Base-by-base conservation (phyloP, 257 asterid species). In the Buddleja alternifolia region DNA sequence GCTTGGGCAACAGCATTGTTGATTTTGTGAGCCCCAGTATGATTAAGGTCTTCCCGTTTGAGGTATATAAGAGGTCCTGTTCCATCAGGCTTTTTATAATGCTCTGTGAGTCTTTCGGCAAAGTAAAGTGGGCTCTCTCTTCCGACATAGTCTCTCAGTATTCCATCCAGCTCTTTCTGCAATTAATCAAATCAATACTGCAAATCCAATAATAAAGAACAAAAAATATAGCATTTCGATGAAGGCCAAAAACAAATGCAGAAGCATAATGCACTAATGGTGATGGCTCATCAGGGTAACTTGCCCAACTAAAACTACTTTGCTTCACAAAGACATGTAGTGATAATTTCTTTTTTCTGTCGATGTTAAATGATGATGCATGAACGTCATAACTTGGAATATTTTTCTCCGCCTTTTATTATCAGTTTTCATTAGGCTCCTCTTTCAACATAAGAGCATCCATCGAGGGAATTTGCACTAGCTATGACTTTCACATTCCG, bases 1-100 rank as follows among this genome's bases (percentile, higher is more conserved):
- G 89, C 98, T 71, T 93, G 97, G 20, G 84, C 98, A 50, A 93
- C 87, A 0, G 96, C 99, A 73, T 90, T 93, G 77, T 93, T 93
- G 62, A 90, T 93, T 52, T 93, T 93, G 85, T 93, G 99, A 10
- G 99, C 99, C 10, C 99, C 98, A 3, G 97, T 90, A 78, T 93
- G 97, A 76, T 90, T 93, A 17, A 93, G 92, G 82, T 93, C 99
- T 75, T 93, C 99, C 76, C 98, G 82, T 75, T 93, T 93, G 56
- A 93, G 90, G 75, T 79, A 93, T 50, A 93, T 75, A 59, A 54
- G 90, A 16, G 99, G 99, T 63, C 99, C 97, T 72, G 68, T 83
- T 8, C 97, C 96, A 66, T 81, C 85, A 12, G 92, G 67, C 10
- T 77, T 67, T 57, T 77, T 89, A 73, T 93, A 90, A 85, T 87